Evolutionary conservation across 2,329 filamentous ascomycete species (phyloP), one percentile per base, ranked within the genome.

Genomic region (Diaporthe capsici): DNA sequence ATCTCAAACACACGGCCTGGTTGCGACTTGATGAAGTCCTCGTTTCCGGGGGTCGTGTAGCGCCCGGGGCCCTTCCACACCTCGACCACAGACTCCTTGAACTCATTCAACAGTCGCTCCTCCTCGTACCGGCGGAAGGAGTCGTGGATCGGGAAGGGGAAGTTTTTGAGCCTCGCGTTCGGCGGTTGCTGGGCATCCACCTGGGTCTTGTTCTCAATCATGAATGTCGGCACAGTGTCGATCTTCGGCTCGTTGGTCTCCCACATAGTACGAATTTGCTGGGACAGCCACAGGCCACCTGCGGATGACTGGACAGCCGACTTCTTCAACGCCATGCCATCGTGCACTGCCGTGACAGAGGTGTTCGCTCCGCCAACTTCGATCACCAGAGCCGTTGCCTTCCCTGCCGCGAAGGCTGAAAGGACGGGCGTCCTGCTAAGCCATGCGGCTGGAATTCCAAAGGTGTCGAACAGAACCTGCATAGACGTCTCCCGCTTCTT

Each of bases 11-110:
- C 94, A 71, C 95, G 93, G 55, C 95, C 94, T 0, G 95, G 94
- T 78, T 92, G 92, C 60, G 86, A 89, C 82, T 91, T 93, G 75
- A 93, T 92, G 65, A 92, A 88, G 57, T 98, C 96, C 82, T 97
- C 92, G 82, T 96, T 97, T 51, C 92, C 92, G 31, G 86, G 90
- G 79, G 84, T 85, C 57, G 84, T 84, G 80, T 95, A 92, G 77
- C 92, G 90, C 76, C 93, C 93, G 0, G 94, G 94, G 0, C 95
- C 95, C 37, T 92, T 91, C 96, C 97, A 99, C 20, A 96, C 92
- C 85, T 98, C 95, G 39, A 98, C 95, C 22, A 98, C 95, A 25
- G 94, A 97, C 86, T 99, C 97, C 87, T 99, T 99, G 90, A 98
- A 99, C 83, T 98, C 95, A 51, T 95, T 95, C 75, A 99, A 87